Evolutionary conservation across 2,329 filamentous ascomycete genomes (phyloP).

Genomic region (Trichoderma lentiforme): DNA sequence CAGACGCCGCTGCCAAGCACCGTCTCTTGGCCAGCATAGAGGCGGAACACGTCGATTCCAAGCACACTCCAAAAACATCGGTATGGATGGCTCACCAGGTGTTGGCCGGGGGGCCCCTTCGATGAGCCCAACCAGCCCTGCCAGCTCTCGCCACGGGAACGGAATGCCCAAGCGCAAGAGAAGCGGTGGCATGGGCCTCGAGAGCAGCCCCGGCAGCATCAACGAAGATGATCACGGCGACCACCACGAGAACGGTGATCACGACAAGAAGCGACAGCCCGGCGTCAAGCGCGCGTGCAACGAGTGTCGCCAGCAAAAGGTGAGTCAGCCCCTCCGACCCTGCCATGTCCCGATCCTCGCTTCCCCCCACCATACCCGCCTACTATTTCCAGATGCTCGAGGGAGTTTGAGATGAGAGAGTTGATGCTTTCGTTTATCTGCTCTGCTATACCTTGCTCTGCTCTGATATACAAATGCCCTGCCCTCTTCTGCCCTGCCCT

Average conservation of each 20-base stretch:
- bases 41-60: not conserved
- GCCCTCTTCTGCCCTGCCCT: not conserved
- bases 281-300: constrained; percentile 79
- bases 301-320: constrained; percentile 82
- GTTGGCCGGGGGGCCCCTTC: constrained; percentile 45
- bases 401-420: not conserved
- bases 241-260: constrained; percentile 44
- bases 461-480: not conserved
- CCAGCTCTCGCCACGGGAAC: constrained; percentile 50
- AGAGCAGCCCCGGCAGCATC: constrained; percentile 59
- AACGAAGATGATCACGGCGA: constrained; percentile 54
- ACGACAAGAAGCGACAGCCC: constrained; percentile 62
- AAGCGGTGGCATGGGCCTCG: constrained; percentile 51
- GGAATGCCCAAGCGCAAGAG: constrained; percentile 56
- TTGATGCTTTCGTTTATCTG: not conserved
- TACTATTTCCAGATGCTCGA: not conserved
- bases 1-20: constrained; percentile 20
- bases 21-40: constrained; percentile 19
- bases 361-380: not conserved
- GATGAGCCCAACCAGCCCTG: constrained; percentile 54
- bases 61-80: not conserved
- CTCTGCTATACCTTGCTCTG: not conserved
- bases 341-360: not conserved
- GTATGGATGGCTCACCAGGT: constrained; percentile 50
- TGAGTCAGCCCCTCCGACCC: constrained; percentile 41